Evolutionary conservation across 768 basidiomycete genomes (phyloP).

Genomic region (Russula griseocarnosa): DNA sequence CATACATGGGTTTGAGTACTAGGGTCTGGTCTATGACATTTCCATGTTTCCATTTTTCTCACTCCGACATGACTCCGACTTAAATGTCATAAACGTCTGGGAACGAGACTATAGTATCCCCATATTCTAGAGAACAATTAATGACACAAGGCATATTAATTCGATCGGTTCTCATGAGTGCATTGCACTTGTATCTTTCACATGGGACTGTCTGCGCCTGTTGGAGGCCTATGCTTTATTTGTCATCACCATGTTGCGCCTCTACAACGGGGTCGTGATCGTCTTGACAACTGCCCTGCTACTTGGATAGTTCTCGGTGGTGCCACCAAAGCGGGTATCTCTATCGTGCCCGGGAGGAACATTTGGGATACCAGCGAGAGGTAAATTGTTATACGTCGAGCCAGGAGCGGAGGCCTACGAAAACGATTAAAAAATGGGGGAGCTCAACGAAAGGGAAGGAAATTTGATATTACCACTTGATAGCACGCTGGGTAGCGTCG

Average conservation of each 20-base stretch:
- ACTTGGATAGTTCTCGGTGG: not conserved
- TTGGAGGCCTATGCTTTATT: not conserved
- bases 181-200: not conserved
- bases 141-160: too few species aligned
- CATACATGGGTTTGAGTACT: too few species aligned
- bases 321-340: conserved; percentile 3
- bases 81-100: too few species aligned
- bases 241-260: not conserved
- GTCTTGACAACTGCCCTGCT: conserved; percentile 33
- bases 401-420: conserved; percentile 38
- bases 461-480: conserved; percentile 63
- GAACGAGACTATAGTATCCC: too few species aligned
- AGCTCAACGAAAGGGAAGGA: not conserved
- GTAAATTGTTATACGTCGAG: conserved; percentile 68
- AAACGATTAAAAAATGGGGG: conserved; percentile 17
- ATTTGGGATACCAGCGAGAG: conserved; percentile 59
- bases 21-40: too few species aligned
- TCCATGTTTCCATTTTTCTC: too few species aligned
- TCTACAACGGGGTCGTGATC: conserved; percentile 37
- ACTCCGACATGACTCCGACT: too few species aligned
- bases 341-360: conserved; percentile 32
- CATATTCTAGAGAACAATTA: too few species aligned
- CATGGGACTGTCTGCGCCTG: too few species aligned
- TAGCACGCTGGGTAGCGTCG: conserved; percentile 94
- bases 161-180: too few species aligned